Evolutionary conservation across 768 basidiomycete genomes (phyloP).

Genomic region (Suillus placidus): DNA sequence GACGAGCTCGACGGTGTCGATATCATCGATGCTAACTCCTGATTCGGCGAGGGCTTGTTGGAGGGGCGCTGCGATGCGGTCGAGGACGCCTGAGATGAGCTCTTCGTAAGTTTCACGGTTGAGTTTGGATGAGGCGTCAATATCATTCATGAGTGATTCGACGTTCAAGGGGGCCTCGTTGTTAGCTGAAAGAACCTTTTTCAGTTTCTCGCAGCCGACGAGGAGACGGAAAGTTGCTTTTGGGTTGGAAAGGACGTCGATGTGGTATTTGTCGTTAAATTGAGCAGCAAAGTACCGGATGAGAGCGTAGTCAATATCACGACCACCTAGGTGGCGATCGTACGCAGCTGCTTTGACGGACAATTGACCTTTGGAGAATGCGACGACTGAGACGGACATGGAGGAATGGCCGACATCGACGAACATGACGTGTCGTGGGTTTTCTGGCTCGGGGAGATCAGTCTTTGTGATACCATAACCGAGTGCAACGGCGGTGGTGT

Average conservation of each 20-base stretch:
- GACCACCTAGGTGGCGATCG: slow-evolving; percentile 92
- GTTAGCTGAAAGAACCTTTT: slow-evolving; percentile 97
- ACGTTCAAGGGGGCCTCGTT: slow-evolving; percentile 71
- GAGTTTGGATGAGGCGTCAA: slow-evolving; percentile 88
- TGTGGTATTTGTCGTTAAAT: slow-evolving; percentile 97
- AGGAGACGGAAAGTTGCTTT: slow-evolving; percentile 92
- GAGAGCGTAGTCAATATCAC: slow-evolving; percentile 93
- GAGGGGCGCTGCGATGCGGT: slow-evolving; percentile 75
- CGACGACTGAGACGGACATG: slow-evolving; percentile 84
- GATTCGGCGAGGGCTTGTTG: slow-evolving; percentile 79
- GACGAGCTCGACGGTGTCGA: slow-evolving; percentile 90
- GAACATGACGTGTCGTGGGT: slow-evolving; percentile 86
- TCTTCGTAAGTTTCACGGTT: slow-evolving; percentile 80
- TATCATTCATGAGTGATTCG: slow-evolving; percentile 94
- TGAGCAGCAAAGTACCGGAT: slow-evolving; percentile 86
- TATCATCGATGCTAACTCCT: slow-evolving; percentile 78
- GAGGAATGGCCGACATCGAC: slow-evolving; percentile 95
- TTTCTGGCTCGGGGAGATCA: slow-evolving; percentile 86
- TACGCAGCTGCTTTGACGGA: slow-evolving; percentile 86
- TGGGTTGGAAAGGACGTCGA: slow-evolving; percentile 88
- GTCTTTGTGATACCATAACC: slow-evolving; percentile 99
- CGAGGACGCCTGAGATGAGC: slow-evolving; percentile 75
- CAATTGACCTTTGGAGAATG: slow-evolving; percentile 93
- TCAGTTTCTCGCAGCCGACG: slow-evolving; percentile 89
- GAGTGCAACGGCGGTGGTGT: slow-evolving; percentile 93